A percentile compares a stretch with the other conserved stretches of the same genome.
These are phyloP conservation scores for Aspergillus egyptiacus DNA, from an alignment of 495 filamentous ascomycete genomes.

Conservation along the genomic window DNA sequence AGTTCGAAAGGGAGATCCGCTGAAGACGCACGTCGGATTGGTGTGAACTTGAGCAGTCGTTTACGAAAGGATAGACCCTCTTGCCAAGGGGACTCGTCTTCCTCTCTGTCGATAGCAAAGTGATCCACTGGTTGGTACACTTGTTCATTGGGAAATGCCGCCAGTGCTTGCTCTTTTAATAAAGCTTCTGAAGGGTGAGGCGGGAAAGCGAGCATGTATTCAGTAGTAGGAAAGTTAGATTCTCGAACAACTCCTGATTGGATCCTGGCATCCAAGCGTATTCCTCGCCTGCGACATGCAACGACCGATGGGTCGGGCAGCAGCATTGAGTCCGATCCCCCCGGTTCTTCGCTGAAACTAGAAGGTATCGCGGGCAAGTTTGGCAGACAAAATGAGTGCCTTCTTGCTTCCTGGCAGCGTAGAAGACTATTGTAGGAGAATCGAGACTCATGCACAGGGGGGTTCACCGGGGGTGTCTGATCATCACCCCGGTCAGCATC, in stretches of 20 bases:
- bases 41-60: constrained; percentile 25
- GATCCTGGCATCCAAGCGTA: constrained; percentile 33
- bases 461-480: background rate
- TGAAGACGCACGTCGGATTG: constrained; percentile 40
- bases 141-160: constrained; percentile 63
- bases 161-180: constrained; percentile 60
- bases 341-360: constrained; percentile 50
- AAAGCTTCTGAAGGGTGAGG: constrained; percentile 71
- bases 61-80: constrained; percentile 36
- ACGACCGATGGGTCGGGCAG: constrained; percentile 43
- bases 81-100: constrained; percentile 35
- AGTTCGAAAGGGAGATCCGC: constrained; percentile 47
- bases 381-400: constrained; percentile 52
- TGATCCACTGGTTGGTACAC: constrained; percentile 57
- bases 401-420: constrained; percentile 34
- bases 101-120: constrained; percentile 51
- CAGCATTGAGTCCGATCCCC: constrained; percentile 43
- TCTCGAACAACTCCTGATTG: constrained; percentile 56
- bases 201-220: constrained; percentile 69
- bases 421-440: constrained; percentile 44
- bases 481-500: background rate
- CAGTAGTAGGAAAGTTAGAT: constrained; percentile 61
- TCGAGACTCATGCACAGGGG: constrained; percentile 31
- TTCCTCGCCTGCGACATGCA: constrained; percentile 31
- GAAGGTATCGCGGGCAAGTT: constrained; percentile 49